A percentile compares a stretch with the other conserved stretches of the same genome.
Evolutionary conservation across 2,329 filamentous ascomycete species (phyloP).

Genomic region (Colletotrichum tamarilloi): DNA sequence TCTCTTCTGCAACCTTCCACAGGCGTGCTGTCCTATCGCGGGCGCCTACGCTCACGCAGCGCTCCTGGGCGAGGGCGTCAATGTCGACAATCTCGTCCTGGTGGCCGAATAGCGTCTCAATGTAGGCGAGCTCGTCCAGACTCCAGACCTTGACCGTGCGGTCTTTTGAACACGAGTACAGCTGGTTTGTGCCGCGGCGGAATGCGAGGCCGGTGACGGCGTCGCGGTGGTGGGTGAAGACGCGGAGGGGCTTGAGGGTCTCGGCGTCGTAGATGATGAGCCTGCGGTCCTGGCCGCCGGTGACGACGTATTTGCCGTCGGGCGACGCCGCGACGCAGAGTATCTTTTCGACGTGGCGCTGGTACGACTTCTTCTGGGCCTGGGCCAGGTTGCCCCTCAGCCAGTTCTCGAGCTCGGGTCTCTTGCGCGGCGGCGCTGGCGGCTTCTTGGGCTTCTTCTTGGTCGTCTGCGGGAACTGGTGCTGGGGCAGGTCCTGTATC

Average conservation of each 20-base stretch:
- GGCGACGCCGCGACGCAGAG: conserved; percentile 87
- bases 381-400: conserved; percentile 71
- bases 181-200: conserved; percentile 86
- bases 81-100: conserved; percentile 91
- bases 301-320: conserved; percentile 91
- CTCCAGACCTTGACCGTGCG: conserved; percentile 97
- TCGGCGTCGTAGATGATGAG: conserved; percentile 90
- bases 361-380: conserved; percentile 71
- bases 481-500: conserved; percentile 72
- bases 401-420: conserved; percentile 72
- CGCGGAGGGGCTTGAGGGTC: conserved; percentile 80
- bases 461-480: conserved; percentile 70
- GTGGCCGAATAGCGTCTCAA: conserved; percentile 96
- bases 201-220: conserved; percentile 88
- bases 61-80: conserved; percentile 84
- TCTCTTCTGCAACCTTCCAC: conserved; percentile 97
- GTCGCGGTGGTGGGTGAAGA: conserved; percentile 93
- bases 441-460: conserved; percentile 66
- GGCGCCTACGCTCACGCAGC: conserved; percentile 90
- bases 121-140: conserved; percentile 89
- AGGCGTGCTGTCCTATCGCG: conserved; percentile 90
- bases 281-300: conserved; percentile 85
- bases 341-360: conserved; percentile 84
- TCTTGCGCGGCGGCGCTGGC: conserved; percentile 67
- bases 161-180: conserved; percentile 92